Base-by-base conservation (phyloP, 1,284 basidiomycete genomes). In the Microbotryomycetes sp. region DNA sequence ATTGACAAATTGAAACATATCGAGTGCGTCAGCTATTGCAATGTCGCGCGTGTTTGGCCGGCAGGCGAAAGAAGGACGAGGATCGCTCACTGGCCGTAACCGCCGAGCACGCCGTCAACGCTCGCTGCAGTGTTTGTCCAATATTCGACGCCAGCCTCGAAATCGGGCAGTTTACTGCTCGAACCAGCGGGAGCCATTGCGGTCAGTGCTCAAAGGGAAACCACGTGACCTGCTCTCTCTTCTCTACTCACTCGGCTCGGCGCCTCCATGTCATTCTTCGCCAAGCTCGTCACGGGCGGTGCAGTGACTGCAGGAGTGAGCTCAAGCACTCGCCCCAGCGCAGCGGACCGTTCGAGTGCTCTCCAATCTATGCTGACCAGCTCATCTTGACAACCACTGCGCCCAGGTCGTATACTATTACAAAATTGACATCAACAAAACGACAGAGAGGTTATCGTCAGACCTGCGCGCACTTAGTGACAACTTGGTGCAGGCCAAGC, bases 41-140 rank as follows among this genome's bases (percentile, higher is more conserved):
- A n/a, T n/a, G n/a, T n/a, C n/a, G n/a, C n/a, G n/a, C n/a, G n/a
- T n/a, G n/a, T n/a, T n/a, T n/a, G n/a, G n/a, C 13, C 9, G 21
- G 45, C 11, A 16, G 26, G 45, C 16, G 45, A 47, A 24, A 4
- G 21, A 24, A 47, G 21, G 45, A 47, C 26, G 3, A 4, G 50
- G 5, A 57, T 41, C 9, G 35, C 66, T 57, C 52, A 62, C 64
- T 64, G 59, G 35, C 70, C 71, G 53, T 64, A 72, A 9, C 79
- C 79, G 78, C 83, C 83, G 46, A 84, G 76, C 16, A 85, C 88
- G 51, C 89, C 88, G 70, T 91, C 82, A 46, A 86, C 79, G 64
- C 76, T 85, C 4, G 89, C 86, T 24, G 85, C 82, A 70, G 88
- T 86, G 1, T 78, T 79, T 23, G 78, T 80, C 89, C 89, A 91